Percentiles rank a stretch among this genome's conserved stretches.
phyloP scores from a whole-genome alignment of 805 yeast genomes.

The Ogataea kodamae region DNA sequence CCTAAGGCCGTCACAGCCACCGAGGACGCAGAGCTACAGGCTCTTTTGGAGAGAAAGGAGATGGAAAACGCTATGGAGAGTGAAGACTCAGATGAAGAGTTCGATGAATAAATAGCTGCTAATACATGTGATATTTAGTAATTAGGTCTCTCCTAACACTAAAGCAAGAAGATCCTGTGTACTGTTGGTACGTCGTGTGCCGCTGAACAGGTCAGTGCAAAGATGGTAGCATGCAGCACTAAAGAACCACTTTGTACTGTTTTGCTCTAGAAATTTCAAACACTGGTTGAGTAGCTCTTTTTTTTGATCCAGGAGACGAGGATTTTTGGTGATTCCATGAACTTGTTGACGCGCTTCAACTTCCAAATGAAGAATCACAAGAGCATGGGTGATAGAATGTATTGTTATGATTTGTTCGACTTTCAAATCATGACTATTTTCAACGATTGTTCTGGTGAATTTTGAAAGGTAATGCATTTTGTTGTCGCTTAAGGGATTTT shows the following conservation, averaged over 20 bases:
- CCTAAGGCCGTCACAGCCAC: slow-evolving; percentile 99
- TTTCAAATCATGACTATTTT: slow-evolving; percentile 12
- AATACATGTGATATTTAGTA: slow-evolving; percentile 4
- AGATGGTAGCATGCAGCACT: slow-evolving; percentile 30
- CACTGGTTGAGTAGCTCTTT: slow-evolving; percentile 16
- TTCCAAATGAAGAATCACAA: slow-evolving; percentile 28
- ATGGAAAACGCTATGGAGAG: slow-evolving; percentile 82
- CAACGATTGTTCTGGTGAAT: slow-evolving; percentile 17
- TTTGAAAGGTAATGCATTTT: slow-evolving; percentile 17
- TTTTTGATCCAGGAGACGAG: slow-evolving; percentile 15
- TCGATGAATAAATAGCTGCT: slow-evolving; percentile 22
- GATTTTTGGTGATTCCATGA: slow-evolving; percentile 5
- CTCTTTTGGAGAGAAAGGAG: slow-evolving; percentile 90
- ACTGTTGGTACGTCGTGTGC: slow-evolving; percentile 5
- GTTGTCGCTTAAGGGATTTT: slow-evolving; percentile 22
- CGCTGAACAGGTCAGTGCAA: slow-evolving; percentile 20
- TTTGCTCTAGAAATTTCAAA: slow-evolving; percentile 17
- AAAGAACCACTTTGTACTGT: slow-evolving; percentile 29
- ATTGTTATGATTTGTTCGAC: slow-evolving; percentile 27
- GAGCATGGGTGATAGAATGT: slow-evolving; percentile 30
- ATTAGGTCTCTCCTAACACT: slow-evolving; percentile 9
- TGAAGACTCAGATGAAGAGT: slow-evolving; percentile 46
- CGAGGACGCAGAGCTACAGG: slow-evolving; percentile 97
- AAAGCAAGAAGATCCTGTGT: slow-evolving; percentile 16
- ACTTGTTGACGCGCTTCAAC: slow-evolving; percentile 23